Evolutionary conservation across 345 rosid species (phyloP).

Genomic region (Conringia planisiliqua): DNA sequence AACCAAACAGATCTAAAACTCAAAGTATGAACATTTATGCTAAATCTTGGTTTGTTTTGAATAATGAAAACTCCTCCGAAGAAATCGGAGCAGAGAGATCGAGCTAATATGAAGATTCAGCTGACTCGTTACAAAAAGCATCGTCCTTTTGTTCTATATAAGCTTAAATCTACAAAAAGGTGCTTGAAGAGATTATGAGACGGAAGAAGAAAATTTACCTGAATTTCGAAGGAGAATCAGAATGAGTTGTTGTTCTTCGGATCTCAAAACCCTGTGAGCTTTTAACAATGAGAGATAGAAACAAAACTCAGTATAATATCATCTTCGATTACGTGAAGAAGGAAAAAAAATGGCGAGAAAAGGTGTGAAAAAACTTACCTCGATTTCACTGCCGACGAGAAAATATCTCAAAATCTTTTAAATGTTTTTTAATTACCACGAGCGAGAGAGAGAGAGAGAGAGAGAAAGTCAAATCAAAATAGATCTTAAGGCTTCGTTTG

Average conservation of each 20-base stretch:
- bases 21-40: neutral
- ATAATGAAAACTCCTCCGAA: neutral
- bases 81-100: neutral
- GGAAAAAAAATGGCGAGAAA: neutral
- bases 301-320: neutral
- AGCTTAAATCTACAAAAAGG: neutral
- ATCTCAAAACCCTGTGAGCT: neutral
- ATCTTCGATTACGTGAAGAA: neutral
- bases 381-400: constrained; percentile 21
- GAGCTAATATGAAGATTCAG: neutral
- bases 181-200: neutral
- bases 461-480: neutral
- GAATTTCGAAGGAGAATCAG: neutral
- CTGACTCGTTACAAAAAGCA: neutral
- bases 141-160: neutral
- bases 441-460: neutral
- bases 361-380: neutral
- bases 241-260: constrained; percentile 10
- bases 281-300: neutral
- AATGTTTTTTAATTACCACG: neutral
- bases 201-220: neutral
- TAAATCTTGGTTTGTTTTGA: neutral
- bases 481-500: constrained; percentile 1
- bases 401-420: neutral
- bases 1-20: constrained; percentile 8